Conservation (phyloP, 176 grass and related monocot genomes). For the Echinochloa phyllopogon region DNA sequence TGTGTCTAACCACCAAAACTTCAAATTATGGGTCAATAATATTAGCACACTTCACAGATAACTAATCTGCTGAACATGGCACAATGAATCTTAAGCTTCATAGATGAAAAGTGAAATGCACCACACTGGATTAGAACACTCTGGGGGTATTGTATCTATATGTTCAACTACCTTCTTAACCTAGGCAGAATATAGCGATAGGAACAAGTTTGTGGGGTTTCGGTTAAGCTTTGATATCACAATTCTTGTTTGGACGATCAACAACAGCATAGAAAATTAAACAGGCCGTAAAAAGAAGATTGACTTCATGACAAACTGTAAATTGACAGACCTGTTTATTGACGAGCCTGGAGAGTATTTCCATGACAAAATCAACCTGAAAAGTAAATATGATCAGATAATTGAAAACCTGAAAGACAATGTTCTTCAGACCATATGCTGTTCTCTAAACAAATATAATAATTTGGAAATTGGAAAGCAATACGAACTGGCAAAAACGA, state of each 20-base stretch:
- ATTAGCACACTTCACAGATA: neutral
- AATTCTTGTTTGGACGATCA: conserved; percentile 10
- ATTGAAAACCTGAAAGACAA: conserved; percentile 25
- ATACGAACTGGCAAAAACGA: neutral
- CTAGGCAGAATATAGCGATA: conserved; percentile 14
- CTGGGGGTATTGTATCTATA: neutral
- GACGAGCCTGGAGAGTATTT: conserved; percentile 87
- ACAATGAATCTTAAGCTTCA: neutral
- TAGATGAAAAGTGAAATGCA: conserved; percentile 14
- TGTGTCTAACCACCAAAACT: neutral
- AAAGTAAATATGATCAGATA: conserved; percentile 48
- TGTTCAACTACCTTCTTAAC: conserved; percentile 10
- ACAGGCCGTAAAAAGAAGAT: conserved; percentile 24
- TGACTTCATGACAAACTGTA: neutral
- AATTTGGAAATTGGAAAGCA: conserved; percentile 23
- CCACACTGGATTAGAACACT: neutral
- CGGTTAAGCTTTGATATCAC: neutral
- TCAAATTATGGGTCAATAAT: neutral
- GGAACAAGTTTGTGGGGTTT: conserved; percentile 4
- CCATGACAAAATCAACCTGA: conserved; percentile 99
- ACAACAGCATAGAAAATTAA: conserved; percentile 15
- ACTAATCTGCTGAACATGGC: conserved; percentile 15
- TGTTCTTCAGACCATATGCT: conserved; percentile 7
- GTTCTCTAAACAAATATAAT: conserved; percentile 1
- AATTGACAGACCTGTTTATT: conserved; percentile 72